Evolutionary conservation across 2,329 filamentous ascomycete genomes (phyloP).

Genomic region (Colletotrichum higginsianum): DNA sequence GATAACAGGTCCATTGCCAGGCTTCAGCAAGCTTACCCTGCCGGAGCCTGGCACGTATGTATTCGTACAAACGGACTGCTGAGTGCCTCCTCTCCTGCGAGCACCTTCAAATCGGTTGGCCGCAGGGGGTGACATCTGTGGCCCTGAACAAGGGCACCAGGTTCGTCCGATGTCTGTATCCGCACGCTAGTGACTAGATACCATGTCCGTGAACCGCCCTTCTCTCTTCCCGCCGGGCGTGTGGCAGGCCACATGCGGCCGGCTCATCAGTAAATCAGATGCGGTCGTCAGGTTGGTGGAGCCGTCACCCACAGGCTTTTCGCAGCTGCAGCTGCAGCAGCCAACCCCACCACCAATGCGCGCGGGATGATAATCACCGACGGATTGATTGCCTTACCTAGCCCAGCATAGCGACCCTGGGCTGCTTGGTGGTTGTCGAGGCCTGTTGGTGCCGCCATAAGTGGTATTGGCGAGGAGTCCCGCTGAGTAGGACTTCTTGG

Average conservation of each 20-base stretch:
- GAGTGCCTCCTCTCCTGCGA: constrained; percentile 1
- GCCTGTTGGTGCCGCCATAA: not conserved
- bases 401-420: not conserved
- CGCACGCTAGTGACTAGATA: too few relatives aligned
- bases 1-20: too few relatives aligned
- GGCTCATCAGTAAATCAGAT: constrained; percentile 33
- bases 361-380: constrained; percentile 40
- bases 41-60: not conserved
- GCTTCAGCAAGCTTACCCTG: constrained; percentile 6
- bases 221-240: constrained; percentile 11
- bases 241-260: constrained; percentile 26
- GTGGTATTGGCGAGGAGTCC: too few relatives aligned
- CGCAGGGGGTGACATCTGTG: constrained; percentile 26
- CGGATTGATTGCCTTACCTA: not conserved
- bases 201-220: not conserved
- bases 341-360: constrained; percentile 40
- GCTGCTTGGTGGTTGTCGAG: constrained; percentile 3
- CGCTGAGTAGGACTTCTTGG: not conserved
- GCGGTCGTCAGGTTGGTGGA: constrained; percentile 41
- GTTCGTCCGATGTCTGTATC: constrained; percentile 40
- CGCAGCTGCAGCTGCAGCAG: constrained; percentile 4
- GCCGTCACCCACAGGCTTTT: constrained; percentile 33
- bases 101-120: constrained; percentile 8
- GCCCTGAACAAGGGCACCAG: constrained; percentile 14
- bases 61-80: not conserved